Conservation (phyloP, 2,329 filamentous ascomycete species). For the Ascochyta pisi region DNA sequence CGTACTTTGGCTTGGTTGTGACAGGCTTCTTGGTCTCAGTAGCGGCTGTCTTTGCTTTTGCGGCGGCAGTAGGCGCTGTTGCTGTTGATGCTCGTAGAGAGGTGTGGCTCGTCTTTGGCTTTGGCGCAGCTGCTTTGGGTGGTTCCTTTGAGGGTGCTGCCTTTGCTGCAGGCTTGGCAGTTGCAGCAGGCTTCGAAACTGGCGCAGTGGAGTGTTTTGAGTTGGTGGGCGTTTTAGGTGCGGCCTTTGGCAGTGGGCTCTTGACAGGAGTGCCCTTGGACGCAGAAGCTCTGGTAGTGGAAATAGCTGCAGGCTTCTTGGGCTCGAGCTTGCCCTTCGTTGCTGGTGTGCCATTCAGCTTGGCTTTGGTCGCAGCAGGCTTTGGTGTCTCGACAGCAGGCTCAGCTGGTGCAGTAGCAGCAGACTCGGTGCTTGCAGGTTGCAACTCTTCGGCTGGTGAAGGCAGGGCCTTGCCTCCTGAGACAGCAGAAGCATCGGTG, state of each 20-base stretch:
- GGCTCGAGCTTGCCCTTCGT: conserved; percentile 32
- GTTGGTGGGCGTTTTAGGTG: conserved; percentile 40
- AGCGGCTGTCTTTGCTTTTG: conserved; percentile 30
- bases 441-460: conserved; percentile 37
- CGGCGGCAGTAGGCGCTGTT: conserved; percentile 29
- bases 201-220: conserved; percentile 32
- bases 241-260: conserved; percentile 41
- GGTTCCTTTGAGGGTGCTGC: conserved; percentile 32
- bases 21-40: conserved; percentile 37
- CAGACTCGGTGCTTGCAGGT: conserved; percentile 11
- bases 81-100: conserved; percentile 36
- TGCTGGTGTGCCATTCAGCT: conserved; percentile 27
- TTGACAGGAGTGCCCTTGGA: conserved; percentile 36
- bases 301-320: conserved; percentile 45
- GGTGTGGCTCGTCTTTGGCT: conserved; percentile 37
- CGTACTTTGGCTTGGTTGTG: conserved; percentile 23
- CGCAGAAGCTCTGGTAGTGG: conserved; percentile 36
- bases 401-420: conserved; percentile 7
- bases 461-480: conserved; percentile 48
- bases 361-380: conserved; percentile 20
- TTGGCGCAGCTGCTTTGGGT: conserved; percentile 25
- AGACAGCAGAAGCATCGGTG: conserved; percentile 44
- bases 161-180: conserved; percentile 23
- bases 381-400: conserved; percentile 21
- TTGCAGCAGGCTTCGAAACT: conserved; percentile 25